Evolutionary conservation across 805 yeast species (phyloP).

Genomic region (Nakazawaea ernobii): DNA sequence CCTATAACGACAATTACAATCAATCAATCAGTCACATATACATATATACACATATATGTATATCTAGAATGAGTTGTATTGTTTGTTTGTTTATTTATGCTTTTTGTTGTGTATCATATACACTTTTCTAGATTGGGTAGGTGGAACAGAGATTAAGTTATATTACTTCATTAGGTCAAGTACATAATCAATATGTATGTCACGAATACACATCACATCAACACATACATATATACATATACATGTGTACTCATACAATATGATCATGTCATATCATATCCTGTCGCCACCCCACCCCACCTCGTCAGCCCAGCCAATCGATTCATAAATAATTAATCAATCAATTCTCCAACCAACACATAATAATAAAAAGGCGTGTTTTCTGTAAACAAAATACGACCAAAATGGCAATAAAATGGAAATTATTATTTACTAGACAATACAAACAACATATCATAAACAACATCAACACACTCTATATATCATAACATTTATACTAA

Average conservation of each 20-base stretch:
- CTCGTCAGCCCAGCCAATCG: too few relatives aligned
- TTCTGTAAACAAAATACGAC: neutral
- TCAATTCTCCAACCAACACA: neutral
- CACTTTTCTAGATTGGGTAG: constrained; percentile 5
- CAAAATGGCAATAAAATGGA: neutral
- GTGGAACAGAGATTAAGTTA: neutral
- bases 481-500: neutral
- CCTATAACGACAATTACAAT: too few relatives aligned
- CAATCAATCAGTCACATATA: too few relatives aligned
- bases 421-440: neutral
- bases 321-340: too few relatives aligned
- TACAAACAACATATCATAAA: neutral
- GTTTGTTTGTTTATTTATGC: neutral
- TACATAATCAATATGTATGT: neutral
- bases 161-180: constrained; percentile 1
- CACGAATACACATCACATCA: neutral
- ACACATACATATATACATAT: neutral
- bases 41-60: too few relatives aligned
- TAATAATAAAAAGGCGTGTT: neutral
- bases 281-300: too few relatives aligned
- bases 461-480: neutral
- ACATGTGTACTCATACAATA: neutral
- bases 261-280: too few relatives aligned
- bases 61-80: neutral
- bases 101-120: neutral